Evolutionary conservation across 495 filamentous ascomycete genomes (phyloP).

Genomic region (Cercophora scortea): DNA sequence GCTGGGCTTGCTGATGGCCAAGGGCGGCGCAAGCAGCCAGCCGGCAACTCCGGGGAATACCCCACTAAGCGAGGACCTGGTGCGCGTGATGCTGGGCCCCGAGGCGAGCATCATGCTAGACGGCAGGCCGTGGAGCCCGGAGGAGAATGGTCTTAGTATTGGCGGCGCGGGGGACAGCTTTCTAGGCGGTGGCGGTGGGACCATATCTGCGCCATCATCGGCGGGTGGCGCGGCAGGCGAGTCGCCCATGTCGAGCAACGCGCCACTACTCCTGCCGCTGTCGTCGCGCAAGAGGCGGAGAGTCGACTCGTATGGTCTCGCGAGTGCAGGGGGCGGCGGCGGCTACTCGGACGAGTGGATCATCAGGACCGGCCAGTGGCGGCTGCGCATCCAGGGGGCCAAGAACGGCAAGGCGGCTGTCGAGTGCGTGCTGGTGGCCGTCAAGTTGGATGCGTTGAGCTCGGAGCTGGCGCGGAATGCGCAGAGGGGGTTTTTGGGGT

Average conservation of each 20-base stretch:
- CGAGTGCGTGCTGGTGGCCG: constrained; percentile 61
- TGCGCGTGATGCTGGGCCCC: constrained; percentile 56
- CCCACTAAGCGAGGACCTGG: constrained; percentile 59
- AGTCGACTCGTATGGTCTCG: constrained; percentile 24
- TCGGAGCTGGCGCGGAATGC: constrained; percentile 62
- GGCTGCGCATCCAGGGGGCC: constrained; percentile 56
- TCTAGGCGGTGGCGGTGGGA: constrained; percentile 8
- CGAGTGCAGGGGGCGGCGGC: constrained; percentile 14
- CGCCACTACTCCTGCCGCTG: background rate
- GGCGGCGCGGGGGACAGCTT: constrained; percentile 1
- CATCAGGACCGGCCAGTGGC: constrained; percentile 73
- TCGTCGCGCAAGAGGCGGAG: constrained; percentile 45
- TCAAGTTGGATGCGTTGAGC: constrained; percentile 73
- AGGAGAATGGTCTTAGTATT: constrained; percentile 9
- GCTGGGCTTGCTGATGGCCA: constrained; percentile 58
- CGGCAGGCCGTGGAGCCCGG: constrained; percentile 40
- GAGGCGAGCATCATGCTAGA: constrained; percentile 71
- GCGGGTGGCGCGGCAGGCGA: constrained; percentile 24
- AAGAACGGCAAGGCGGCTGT: constrained; percentile 49
- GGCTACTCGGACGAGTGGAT: constrained; percentile 53
- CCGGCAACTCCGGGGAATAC: constrained; percentile 63
- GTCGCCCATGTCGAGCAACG: constrained; percentile 24
- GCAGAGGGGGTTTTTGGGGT: constrained; percentile 54
- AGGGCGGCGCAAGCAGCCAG: constrained; percentile 41
- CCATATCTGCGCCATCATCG: constrained; percentile 26